Percentiles rank a stretch among this genome's conserved stretches.
Evolutionary conservation across 208 protist species (phyloP).

Genomic region (Leishmania major): DNA sequence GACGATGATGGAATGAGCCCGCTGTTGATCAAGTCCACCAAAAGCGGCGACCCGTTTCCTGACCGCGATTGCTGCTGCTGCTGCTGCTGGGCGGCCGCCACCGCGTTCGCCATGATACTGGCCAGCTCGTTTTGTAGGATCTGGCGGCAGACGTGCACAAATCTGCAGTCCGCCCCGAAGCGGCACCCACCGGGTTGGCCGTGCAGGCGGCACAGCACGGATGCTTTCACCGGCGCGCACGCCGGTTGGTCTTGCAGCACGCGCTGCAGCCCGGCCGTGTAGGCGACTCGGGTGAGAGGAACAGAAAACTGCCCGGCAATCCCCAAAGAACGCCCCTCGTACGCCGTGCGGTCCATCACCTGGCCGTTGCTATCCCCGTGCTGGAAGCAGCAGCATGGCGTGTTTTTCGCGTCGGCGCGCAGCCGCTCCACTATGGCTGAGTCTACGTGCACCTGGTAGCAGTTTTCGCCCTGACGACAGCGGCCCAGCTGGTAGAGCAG

Average conservation of each 20-base stretch:
- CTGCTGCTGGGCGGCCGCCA: slow-evolving; percentile 4
- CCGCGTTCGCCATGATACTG: slow-evolving; percentile 25
- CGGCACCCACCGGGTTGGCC: slow-evolving; percentile 60
- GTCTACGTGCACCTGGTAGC: slow-evolving; percentile 80
- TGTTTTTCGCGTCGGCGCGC: slow-evolving; percentile 47
- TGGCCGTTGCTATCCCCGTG: slow-evolving; percentile 67
- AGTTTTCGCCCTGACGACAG: slow-evolving; percentile 74
- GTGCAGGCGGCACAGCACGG: slow-evolving; percentile 68
- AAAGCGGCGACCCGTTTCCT: not conserved
- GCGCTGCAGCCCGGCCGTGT: slow-evolving; percentile 60
- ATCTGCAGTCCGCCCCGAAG: slow-evolving; percentile 84
- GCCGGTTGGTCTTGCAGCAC: slow-evolving; percentile 44
- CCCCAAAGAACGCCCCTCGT: slow-evolving; percentile 28
- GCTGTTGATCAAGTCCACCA: slow-evolving; percentile 1
- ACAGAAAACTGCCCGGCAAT: slow-evolving; percentile 36
- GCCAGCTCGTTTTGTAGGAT: slow-evolving; percentile 40
- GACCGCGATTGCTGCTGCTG: not conserved
- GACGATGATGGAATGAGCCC: not conserved
- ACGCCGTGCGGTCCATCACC: slow-evolving; percentile 20
- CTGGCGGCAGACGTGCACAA: slow-evolving; percentile 76
- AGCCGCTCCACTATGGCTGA: slow-evolving; percentile 51
- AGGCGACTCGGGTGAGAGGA: slow-evolving; percentile 54
- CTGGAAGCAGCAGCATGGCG: slow-evolving; percentile 72
- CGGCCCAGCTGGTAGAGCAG: slow-evolving; percentile 68
- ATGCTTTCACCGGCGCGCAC: slow-evolving; percentile 17